Evolutionary conservation across 2,329 filamentous ascomycete species (phyloP).

Genomic region (Myotisia sp.): DNA sequence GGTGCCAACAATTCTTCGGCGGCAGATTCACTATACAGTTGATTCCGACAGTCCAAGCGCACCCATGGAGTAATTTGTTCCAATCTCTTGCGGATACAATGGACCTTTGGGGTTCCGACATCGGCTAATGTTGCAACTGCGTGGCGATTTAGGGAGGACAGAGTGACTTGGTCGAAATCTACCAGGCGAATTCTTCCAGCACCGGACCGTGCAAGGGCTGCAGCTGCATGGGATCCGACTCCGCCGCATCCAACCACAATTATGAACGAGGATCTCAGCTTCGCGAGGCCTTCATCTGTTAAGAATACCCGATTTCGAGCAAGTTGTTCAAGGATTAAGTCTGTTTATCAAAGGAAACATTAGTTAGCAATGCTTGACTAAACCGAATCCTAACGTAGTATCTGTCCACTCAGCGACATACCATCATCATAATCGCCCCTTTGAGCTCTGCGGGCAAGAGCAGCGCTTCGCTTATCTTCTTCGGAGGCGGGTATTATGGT

Average conservation of each 20-base stretch:
- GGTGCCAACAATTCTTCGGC: constrained; percentile 54
- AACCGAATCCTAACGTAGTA: neutral
- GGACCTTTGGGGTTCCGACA: constrained; percentile 83
- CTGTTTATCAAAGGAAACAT: constrained; percentile 28
- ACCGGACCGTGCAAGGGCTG: constrained; percentile 75
- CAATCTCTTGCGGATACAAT: constrained; percentile 63
- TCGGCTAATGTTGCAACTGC: constrained; percentile 87
- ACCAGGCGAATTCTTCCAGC: constrained; percentile 77
- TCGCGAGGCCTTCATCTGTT: constrained; percentile 61
- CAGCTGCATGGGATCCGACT: constrained; percentile 81
- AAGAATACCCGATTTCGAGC: constrained; percentile 88
- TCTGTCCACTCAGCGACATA: constrained; percentile 14
- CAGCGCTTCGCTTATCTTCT: constrained; percentile 45
- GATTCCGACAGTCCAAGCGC: constrained; percentile 69
- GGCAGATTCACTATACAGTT: constrained; percentile 59
- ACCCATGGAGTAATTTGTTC: constrained; percentile 87
- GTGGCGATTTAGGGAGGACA: constrained; percentile 90
- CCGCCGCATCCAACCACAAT: constrained; percentile 87
- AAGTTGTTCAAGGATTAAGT: constrained; percentile 85
- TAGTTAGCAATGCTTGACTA: too few relatives aligned
- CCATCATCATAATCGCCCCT: constrained; percentile 52
- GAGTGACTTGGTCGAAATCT: constrained; percentile 94
- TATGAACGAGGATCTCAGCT: constrained; percentile 68
- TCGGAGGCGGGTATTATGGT: constrained; percentile 21
- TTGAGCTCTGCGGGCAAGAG: constrained; percentile 45